Evolutionary conservation across 2,329 filamentous ascomycete species (phyloP).

Genomic region (Westerdykella sp.): DNA sequence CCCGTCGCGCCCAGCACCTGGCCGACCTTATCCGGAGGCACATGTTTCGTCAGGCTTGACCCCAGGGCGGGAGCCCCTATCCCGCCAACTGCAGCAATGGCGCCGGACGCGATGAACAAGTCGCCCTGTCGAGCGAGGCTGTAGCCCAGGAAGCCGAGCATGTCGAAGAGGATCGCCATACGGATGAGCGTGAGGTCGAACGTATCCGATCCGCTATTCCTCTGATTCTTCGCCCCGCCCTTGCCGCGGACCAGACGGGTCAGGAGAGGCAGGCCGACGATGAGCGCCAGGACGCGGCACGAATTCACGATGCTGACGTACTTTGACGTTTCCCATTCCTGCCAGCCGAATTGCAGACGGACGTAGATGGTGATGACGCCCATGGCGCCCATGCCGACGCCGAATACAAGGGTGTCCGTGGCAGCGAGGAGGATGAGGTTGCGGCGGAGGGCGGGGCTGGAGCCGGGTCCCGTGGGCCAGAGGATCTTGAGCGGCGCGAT

Average conservation of each 20-base stretch:
- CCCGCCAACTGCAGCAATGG: conserved; percentile 71
- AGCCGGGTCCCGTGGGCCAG: conserved; percentile 62
- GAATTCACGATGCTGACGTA: conserved; percentile 77
- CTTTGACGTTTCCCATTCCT: conserved; percentile 68
- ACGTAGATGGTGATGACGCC: conserved; percentile 81
- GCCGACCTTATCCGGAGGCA: conserved; percentile 73
- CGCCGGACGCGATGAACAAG: conserved; percentile 65
- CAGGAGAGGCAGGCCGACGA: conserved; percentile 67
- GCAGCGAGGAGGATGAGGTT: conserved; percentile 78
- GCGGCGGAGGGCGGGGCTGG: conserved; percentile 56
- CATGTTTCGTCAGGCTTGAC: conserved; percentile 81
- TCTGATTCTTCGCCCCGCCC: conserved; percentile 32
- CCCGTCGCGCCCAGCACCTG: conserved; percentile 85
- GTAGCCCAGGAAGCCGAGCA: conserved; percentile 71
- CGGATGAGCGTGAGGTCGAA: conserved; percentile 76
- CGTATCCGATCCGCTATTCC: conserved; percentile 59
- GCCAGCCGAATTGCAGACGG: conserved; percentile 75
- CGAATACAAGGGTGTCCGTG: conserved; percentile 76
- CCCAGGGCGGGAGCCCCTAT: conserved; percentile 81
- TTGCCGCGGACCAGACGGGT: conserved; percentile 68
- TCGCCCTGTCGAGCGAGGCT: conserved; percentile 55
- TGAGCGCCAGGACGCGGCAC: conserved; percentile 67
- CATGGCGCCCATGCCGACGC: conserved; percentile 72
- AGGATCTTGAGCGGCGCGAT: conserved; percentile 73
- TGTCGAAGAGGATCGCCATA: conserved; percentile 66